A percentile compares a stretch with the other conserved stretches of the same genome.
These are phyloP conservation scores for Pyrus hybrid DNA, from an alignment of 331 rosid species.

Conservation along the genomic window DNA sequence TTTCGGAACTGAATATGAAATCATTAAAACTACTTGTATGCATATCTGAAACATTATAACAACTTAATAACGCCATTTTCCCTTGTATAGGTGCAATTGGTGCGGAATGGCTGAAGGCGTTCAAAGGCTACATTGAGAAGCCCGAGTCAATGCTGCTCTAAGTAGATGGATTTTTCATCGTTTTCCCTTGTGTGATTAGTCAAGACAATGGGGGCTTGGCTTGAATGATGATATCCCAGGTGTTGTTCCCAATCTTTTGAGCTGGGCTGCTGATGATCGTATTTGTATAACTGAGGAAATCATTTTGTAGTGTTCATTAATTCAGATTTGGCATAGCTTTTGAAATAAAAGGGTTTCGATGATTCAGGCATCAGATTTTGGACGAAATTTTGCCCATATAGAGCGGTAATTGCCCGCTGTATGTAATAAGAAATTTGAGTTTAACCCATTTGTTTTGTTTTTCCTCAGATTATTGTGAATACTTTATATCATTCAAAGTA, in stretches of 20 bases:
- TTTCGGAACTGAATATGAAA: background rate
- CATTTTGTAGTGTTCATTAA: no score
- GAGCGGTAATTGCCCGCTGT: slow-evolving; percentile 5
- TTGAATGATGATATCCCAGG: slow-evolving; percentile 17
- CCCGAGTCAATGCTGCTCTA: slow-evolving; percentile 95
- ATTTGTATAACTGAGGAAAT: slow-evolving; percentile 15
- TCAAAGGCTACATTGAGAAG: slow-evolving; percentile 87
- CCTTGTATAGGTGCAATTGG: slow-evolving; percentile 79
- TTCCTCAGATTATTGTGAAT: background rate
- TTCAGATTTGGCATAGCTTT: slow-evolving; percentile 13
- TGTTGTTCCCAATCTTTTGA: slow-evolving; percentile 10
- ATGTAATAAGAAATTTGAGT: background rate
- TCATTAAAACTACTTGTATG: no score
- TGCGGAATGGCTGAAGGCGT: slow-evolving; percentile 92
- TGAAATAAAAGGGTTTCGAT: slow-evolving; percentile 43
- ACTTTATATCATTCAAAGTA: background rate
- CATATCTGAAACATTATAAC: no score
- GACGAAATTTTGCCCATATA: slow-evolving; percentile 21
- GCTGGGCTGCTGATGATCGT: slow-evolving; percentile 29
- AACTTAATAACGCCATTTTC: background rate
- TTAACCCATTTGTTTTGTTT: background rate
- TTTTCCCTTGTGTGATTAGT: background rate
- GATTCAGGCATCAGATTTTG: slow-evolving; percentile 29
- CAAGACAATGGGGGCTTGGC: slow-evolving; percentile 21
- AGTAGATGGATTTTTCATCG: background rate